phyloP scores from a whole-genome alignment of 2,329 filamentous ascomycete genomes.

The Alternaria rosae region DNA sequence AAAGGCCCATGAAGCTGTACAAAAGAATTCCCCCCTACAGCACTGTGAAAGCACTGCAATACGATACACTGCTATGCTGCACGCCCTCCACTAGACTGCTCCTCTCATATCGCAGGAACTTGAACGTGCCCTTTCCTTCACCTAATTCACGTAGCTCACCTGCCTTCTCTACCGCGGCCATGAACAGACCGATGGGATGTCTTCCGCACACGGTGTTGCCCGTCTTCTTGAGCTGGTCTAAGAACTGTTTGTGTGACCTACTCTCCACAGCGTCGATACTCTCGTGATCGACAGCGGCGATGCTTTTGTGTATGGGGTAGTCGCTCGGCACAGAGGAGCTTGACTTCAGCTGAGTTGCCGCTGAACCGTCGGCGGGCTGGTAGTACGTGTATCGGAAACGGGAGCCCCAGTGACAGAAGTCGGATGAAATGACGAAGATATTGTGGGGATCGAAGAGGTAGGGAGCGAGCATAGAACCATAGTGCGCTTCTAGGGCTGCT shows the following conservation, averaged over 20 bases:
- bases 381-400: conserved; percentile 88
- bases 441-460: conserved; percentile 79
- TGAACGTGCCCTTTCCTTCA: conserved; percentile 70
- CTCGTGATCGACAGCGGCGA: conserved; percentile 77
- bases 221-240: conserved; percentile 72
- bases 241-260: conserved; percentile 74
- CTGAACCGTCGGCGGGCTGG: conserved; percentile 58
- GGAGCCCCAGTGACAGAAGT: conserved; percentile 95
- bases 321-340: conserved; percentile 55
- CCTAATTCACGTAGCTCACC: conserved; percentile 50
- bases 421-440: conserved; percentile 87
- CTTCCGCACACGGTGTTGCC: conserved; percentile 93
- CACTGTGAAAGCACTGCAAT: conserved; percentile 89
- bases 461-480: conserved; percentile 75
- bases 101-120: conserved; percentile 85
- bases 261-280: conserved; percentile 86
- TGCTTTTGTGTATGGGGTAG: conserved; percentile 80
- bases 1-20: background rate
- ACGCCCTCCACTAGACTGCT: conserved; percentile 76
- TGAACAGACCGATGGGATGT: conserved; percentile 90
- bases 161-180: conserved; percentile 80
- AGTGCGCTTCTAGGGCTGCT: conserved; percentile 68
- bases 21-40: conserved; percentile 13
- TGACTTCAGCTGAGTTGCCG: conserved; percentile 38
- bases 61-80: conserved; percentile 87